Evolutionary conservation across 2,329 filamentous ascomycete species (phyloP), one percentile per base, ranked within the genome.

Genomic region (Aspergillus chevalieri): DNA sequence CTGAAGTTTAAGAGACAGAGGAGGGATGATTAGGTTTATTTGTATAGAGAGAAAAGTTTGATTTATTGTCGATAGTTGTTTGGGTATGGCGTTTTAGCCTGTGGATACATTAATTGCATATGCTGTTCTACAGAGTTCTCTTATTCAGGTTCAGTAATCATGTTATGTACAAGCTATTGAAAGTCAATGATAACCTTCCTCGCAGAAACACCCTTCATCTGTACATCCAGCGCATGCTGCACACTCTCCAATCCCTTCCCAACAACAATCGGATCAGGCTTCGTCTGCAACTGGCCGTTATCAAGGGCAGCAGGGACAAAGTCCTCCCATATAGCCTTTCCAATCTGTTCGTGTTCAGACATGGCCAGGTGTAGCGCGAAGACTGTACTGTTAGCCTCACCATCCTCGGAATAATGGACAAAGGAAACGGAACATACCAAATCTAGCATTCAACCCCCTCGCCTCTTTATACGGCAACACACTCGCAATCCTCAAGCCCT

Each of bases 1-100:
- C 69, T 76, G 58, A 77, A 77, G 60, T 81, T 78, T 63, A 78
- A 78, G 67, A 71, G 76, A 43, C 77, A 73, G 60, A 60, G 65
- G 49, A 61, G 67, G 21, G 64, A 73, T 51, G 57, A 57, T 53
- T 59, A 57, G 53, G 47, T 52, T 46, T 47, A 49, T 54, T 48
- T 30, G 22, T 15, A 15, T 26, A n/a, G 39, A 42, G 19, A n/a
- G 34, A 36, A 52, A 55, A 50, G 26, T 26, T 58, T 55, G 53
- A 58, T 61, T 41, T 57, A 50, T 52, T 51, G 56, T 49, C 50
- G 54, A 50, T 52, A 51, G 51, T 49, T 52, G 53, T 50, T 55
- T 53, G 52, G 54, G 46, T 47, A 46, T 54, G 55, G 52, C 52
- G 56, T 59, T 61, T 48, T 55, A 47, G 47, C 52, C 54, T 60